Evolutionary conservation across 106 monocot species (phyloP), one percentile per base, ranked within the genome.

Genomic region (Phalaenopsis equestris): DNA sequence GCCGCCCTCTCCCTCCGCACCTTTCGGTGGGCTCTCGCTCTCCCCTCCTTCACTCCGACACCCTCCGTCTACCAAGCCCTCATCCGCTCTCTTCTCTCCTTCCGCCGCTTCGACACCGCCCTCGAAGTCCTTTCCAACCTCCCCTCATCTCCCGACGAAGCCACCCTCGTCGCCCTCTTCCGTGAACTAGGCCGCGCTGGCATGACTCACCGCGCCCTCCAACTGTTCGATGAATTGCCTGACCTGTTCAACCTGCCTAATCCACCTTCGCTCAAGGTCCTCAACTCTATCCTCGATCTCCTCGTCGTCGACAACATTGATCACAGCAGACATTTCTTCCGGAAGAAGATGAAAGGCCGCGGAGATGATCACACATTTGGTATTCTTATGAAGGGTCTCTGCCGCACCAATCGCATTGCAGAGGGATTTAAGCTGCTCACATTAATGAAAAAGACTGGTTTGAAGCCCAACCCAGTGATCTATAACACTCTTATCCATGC

Each of bases 301-400:
- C 91, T 94, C 21, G 88, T 90, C 67, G 12, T 38, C 24, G 80
- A 83, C 12, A 85, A 91, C 88, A 86, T 94, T 79, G 91, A 91
- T 67, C 56, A 70, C 6, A 88, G 89, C 75, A 85, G 86, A 41
- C 18, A 67, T 17, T 94, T 94, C 85, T 90, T 88, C 80, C 83
- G 88, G 16, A 55, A 46, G 12, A 81, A 65, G 46, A 88, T 91
- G 82, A 18, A 17, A 49, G 39, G 19, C 7, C 73, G 16, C 1
- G 83, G 73, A 8, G 85, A 94, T 49, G 85, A 74, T 45, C 72
- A 52, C 86, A 94, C 91, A 0, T 91, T 87, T 58, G 91, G 87
- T 12, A 91, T 94, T 45, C 83, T 94, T 23, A 88, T 94, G 89
- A 94, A 94, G 77, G 94, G 94, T 18, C 91, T 94, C 57, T 91